Percentiles rank a stretch among this genome's conserved stretches.
phyloP scores from a whole-genome alignment of 2,329 filamentous ascomycete genomes.

The Diaporthe citriasiana region DNA sequence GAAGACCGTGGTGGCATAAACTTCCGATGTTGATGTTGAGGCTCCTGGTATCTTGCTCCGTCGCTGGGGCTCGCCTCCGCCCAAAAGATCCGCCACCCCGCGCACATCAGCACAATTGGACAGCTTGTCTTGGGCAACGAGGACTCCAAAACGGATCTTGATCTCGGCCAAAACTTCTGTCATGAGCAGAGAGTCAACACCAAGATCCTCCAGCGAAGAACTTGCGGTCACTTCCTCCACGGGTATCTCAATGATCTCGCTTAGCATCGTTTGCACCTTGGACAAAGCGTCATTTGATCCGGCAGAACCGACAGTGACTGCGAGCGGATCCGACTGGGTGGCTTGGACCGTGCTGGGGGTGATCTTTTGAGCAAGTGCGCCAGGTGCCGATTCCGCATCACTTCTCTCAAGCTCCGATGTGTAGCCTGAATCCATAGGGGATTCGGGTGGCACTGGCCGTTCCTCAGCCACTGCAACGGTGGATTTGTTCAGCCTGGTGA shows the following conservation, averaged over 20 bases:
- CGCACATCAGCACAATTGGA: slow-evolving; percentile 14
- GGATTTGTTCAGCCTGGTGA: slow-evolving; percentile 34
- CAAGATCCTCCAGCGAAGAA: slow-evolving; percentile 50
- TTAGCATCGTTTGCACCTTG: slow-evolving; percentile 36
- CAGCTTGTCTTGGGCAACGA: slow-evolving; percentile 39
- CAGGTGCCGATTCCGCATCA: neutral
- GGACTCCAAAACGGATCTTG: slow-evolving; percentile 41
- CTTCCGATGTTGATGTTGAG: neutral
- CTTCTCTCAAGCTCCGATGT: slow-evolving; percentile 13
- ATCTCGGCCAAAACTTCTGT: slow-evolving; percentile 53
- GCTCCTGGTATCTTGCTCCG: neutral
- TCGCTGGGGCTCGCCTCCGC: slow-evolving; percentile 14
- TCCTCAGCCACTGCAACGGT: neutral
- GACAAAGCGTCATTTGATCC: neutral
- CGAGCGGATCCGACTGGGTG: neutral
- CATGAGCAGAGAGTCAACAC: slow-evolving; percentile 55
- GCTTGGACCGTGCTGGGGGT: neutral
- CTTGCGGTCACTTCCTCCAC: slow-evolving; percentile 45
- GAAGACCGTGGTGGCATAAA: neutral
- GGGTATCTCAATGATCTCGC: slow-evolving; percentile 44
- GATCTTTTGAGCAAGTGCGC: neutral
- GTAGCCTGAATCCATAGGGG: neutral
- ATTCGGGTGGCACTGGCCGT: neutral
- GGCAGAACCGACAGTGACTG: neutral
- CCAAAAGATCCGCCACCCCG: neutral